These are phyloP conservation scores for Russula sp. DNA, from an alignment of 768 basidiomycete species.

Conservation along the genomic window DNA sequence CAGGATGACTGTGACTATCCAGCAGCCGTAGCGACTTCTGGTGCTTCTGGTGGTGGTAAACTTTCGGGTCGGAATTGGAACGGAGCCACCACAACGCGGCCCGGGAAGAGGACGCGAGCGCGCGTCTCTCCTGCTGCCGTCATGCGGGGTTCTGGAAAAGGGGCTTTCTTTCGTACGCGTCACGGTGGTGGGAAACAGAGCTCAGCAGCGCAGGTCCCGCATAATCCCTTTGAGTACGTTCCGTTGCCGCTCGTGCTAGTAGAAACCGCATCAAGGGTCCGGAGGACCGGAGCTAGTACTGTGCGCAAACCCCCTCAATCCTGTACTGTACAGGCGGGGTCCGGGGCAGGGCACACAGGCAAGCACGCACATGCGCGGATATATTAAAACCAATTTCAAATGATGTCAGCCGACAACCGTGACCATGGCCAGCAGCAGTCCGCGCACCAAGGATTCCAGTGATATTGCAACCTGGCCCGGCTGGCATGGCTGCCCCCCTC, in stretches of 20 bases:
- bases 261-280: conserved; percentile 1
- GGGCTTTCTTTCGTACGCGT: neutral
- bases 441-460: neutral
- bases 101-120: neutral
- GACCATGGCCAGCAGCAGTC: neutral
- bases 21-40: neutral
- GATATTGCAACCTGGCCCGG: neutral
- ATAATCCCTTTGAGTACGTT: conserved; percentile 13
- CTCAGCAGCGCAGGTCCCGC: neutral
- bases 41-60: too few relatives aligned
- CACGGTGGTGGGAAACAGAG: conserved; percentile 6
- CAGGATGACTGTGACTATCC: too few relatives aligned
- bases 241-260: conserved; percentile 19
- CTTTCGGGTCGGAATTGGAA: conserved; percentile 10
- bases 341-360: too few relatives aligned
- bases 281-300: neutral
- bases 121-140: neutral
- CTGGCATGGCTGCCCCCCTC: neutral
- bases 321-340: neutral
- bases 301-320: neutral
- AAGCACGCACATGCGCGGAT: neutral
- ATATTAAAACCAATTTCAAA: conserved; percentile 1
- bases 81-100: conserved; percentile 5
- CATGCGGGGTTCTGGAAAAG: neutral
- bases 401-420: neutral